A percentile compares a stretch with the other conserved stretches of the same genome.
phyloP scores from a whole-genome alignment of 495 filamentous ascomycete species.

The Cercophora sp. region DNA sequence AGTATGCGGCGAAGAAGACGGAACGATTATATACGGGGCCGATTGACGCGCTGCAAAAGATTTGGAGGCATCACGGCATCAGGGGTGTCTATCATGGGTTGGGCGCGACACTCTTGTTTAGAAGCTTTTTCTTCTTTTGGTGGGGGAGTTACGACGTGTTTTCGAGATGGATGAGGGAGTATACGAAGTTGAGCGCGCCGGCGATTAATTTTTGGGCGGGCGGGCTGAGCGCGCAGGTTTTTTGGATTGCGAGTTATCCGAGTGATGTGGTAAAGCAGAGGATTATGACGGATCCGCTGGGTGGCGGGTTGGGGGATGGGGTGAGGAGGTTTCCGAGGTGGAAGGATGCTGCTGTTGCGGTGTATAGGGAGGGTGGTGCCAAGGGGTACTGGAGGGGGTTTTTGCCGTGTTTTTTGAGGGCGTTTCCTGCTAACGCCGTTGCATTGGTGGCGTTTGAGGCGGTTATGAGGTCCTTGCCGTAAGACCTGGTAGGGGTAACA shows the following conservation, averaged over 20 bases:
- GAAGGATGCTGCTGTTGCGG: conserved; percentile 72
- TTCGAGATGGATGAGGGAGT: conserved; percentile 58
- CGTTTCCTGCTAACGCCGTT: conserved; percentile 95
- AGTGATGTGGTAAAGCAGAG: conserved; percentile 95
- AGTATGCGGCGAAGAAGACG: conserved; percentile 73
- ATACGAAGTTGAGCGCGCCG: conserved; percentile 70
- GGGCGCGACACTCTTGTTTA: conserved; percentile 78
- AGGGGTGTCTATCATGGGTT: conserved; percentile 81
- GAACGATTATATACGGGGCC: conserved; percentile 79
- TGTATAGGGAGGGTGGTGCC: conserved; percentile 69
- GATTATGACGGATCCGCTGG: conserved; percentile 93
- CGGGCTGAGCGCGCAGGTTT: conserved; percentile 84
- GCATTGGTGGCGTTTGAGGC: conserved; percentile 90
- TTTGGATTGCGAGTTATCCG: conserved; percentile 90
- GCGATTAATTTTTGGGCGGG: conserved; percentile 96
- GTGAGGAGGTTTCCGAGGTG: conserved; percentile 67
- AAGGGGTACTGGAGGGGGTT: conserved; percentile 93
- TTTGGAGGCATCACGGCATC: conserved; percentile 65
- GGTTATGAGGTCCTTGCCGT: conserved; percentile 79
- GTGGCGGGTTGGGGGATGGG: conserved; percentile 63
- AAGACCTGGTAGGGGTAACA: too few species aligned
- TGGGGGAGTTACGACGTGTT: conserved; percentile 90
- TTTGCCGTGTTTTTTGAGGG: conserved; percentile 84
- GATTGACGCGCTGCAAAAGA: conserved; percentile 72
- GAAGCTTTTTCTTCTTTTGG: conserved; percentile 95